Evolutionary conservation across 805 yeast genomes (phyloP).

Genomic region (Candida dajiaensis): DNA sequence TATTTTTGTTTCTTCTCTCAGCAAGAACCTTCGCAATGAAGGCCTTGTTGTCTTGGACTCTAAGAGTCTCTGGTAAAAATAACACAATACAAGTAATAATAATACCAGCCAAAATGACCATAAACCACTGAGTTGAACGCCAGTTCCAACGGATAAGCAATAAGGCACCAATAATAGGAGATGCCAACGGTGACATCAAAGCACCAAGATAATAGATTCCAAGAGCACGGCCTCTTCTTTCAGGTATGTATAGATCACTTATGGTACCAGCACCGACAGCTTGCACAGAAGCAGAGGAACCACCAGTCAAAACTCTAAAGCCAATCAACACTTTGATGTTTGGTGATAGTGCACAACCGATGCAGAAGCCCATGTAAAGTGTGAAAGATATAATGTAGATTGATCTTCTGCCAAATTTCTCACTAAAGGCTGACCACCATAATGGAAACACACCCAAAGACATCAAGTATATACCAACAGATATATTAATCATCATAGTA

Average conservation of each 20-base stretch:
- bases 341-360: conserved; percentile 67
- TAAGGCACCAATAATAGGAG: conserved; percentile 79
- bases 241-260: conserved; percentile 61
- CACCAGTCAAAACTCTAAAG: conserved; percentile 70
- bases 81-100: conserved; percentile 44
- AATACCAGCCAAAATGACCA: conserved; percentile 60
- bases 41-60: conserved; percentile 47
- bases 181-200: conserved; percentile 68
- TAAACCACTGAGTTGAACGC: conserved; percentile 86
- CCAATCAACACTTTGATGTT: conserved; percentile 57
- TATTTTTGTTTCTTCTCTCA: conserved; percentile 25
- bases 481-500: conserved; percentile 58
- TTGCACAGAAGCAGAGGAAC: conserved; percentile 79
- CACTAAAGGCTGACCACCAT: conserved; percentile 86
- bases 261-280: conserved; percentile 88
- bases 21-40: conserved; percentile 41
- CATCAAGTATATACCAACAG: conserved; percentile 73
- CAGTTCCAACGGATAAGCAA: conserved; percentile 71
- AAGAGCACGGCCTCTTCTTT: conserved; percentile 71
- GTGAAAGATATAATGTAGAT: conserved; percentile 66
- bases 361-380: conserved; percentile 56
- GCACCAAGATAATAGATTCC: conserved; percentile 80
- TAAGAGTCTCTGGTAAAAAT: conserved; percentile 70
- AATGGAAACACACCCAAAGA: conserved; percentile 76
- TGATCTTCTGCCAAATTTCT: conserved; percentile 65